A percentile compares a stretch with the other conserved stretches of the same genome.
Conservation (phyloP, 805 yeast species). For the Ogataea dorogensis region DNA sequence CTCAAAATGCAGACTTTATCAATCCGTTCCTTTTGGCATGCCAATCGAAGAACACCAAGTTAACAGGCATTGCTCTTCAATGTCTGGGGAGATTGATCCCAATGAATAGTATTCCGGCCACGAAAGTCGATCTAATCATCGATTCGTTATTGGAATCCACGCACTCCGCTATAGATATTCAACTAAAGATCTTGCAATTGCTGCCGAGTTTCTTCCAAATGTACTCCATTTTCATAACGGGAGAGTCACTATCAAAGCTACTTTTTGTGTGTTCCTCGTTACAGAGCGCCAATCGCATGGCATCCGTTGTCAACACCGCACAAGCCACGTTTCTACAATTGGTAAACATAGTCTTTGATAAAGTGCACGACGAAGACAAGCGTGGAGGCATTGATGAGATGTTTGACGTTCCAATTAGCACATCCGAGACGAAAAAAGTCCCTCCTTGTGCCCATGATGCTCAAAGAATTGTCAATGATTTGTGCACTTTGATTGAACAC, state of each 20-base stretch:
- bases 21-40: constrained; percentile 74
- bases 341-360: constrained; percentile 74
- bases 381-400: constrained; percentile 20
- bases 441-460: constrained; percentile 65
- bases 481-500: constrained; percentile 65
- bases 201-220: constrained; percentile 71
- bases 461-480: constrained; percentile 63
- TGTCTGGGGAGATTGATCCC: constrained; percentile 62
- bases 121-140: constrained; percentile 53
- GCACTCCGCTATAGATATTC: constrained; percentile 75
- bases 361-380: constrained; percentile 44
- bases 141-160: constrained; percentile 73
- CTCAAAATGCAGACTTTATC: constrained; percentile 52
- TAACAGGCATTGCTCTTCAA: constrained; percentile 69
- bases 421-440: constrained; percentile 42
- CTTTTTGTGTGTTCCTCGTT: constrained; percentile 70
- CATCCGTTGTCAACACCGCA: constrained; percentile 85
- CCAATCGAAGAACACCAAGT: constrained; percentile 69
- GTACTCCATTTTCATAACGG: constrained; percentile 56
- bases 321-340: constrained; percentile 90
- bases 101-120: constrained; percentile 51
- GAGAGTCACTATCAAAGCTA: constrained; percentile 53
- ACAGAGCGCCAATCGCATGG: constrained; percentile 64
- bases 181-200: constrained; percentile 79
- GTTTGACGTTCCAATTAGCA: constrained; percentile 45